phyloP scores from a whole-genome alignment of 805 yeast species.

The Huiozyma naganishii region DNA sequence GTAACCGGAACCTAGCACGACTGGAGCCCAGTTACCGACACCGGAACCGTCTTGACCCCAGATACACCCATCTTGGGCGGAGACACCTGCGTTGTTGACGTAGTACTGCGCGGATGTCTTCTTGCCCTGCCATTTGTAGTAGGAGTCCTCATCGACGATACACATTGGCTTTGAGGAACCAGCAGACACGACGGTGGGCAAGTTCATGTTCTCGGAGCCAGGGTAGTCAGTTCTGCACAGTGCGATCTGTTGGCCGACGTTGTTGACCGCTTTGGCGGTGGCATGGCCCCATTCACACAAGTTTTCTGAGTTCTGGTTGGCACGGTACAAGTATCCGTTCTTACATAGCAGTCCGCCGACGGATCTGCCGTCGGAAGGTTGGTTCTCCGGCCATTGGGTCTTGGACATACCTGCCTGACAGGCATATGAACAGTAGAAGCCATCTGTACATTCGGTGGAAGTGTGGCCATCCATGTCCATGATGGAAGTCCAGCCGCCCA shows the following conservation, averaged over 20 bases:
- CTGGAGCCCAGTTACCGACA: conserved; percentile 74
- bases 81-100: conserved; percentile 68
- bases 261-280: conserved; percentile 42
- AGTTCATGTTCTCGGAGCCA: conserved; percentile 71
- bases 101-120: conserved; percentile 63
- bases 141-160: conserved; percentile 48
- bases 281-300: conserved; percentile 58
- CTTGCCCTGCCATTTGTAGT: conserved; percentile 54
- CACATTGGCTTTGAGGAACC: conserved; percentile 38
- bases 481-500: conserved; percentile 38
- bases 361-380: conserved; percentile 59
- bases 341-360: conserved; percentile 62
- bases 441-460: conserved; percentile 50
- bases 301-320: conserved; percentile 39
- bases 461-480: conserved; percentile 60
- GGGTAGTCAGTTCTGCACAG: conserved; percentile 74
- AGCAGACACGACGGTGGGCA: conserved; percentile 54
- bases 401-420: conserved; percentile 74
- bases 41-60: conserved; percentile 55
- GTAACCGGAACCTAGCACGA: conserved; percentile 68
- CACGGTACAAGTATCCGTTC: conserved; percentile 52
- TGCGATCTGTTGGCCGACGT: conserved; percentile 44
- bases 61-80: conserved; percentile 56
- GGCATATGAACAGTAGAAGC: conserved; percentile 66
- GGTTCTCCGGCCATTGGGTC: conserved; percentile 66